These are phyloP conservation scores for Aspergillus viridinutans DNA, from an alignment of 2,329 filamentous ascomycete species.

Conservation along the genomic window DNA sequence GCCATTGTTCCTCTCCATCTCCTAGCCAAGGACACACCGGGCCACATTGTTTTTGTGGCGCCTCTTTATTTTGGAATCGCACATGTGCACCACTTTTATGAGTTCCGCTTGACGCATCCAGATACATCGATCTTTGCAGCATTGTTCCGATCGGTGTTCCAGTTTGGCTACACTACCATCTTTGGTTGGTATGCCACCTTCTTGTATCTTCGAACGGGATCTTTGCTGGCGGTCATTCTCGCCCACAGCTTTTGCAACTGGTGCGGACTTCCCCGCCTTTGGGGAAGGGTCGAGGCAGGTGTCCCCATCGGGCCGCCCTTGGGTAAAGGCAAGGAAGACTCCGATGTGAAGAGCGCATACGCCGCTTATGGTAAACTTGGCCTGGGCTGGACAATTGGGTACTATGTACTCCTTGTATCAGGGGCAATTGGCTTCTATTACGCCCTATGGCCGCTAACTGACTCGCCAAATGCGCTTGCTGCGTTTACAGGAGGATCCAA, in stretches of 20 bases:
- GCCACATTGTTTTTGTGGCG: constrained; percentile 68
- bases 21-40: constrained; percentile 57
- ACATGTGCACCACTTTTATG: constrained; percentile 93
- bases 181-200: constrained; percentile 95
- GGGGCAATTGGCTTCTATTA: constrained; percentile 70
- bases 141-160: constrained; percentile 69
- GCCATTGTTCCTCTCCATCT: constrained; percentile 79
- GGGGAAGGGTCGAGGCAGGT: constrained; percentile 65
- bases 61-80: constrained; percentile 90
- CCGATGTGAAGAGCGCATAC: constrained; percentile 18
- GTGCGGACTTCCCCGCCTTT: constrained; percentile 82
- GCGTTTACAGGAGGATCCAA: constrained; percentile 21
- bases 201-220: constrained; percentile 79
- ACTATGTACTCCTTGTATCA: constrained; percentile 70
- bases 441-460: constrained; percentile 68
- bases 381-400: constrained; percentile 66
- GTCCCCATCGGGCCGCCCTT: constrained; percentile 35
- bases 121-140: constrained; percentile 60
- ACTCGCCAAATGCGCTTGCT: constrained; percentile 40
- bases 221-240: constrained; percentile 67
- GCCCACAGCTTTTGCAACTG: constrained; percentile 90
- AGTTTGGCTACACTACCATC: constrained; percentile 84
- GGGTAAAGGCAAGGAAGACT: constrained; percentile 40
- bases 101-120: constrained; percentile 79
- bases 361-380: constrained; percentile 31